A percentile compares a stretch with the other conserved stretches of the same genome.
These are phyloP conservation scores for Talaromyces adpressus DNA, from an alignment of 495 filamentous ascomycete genomes.

Conservation along the genomic window DNA sequence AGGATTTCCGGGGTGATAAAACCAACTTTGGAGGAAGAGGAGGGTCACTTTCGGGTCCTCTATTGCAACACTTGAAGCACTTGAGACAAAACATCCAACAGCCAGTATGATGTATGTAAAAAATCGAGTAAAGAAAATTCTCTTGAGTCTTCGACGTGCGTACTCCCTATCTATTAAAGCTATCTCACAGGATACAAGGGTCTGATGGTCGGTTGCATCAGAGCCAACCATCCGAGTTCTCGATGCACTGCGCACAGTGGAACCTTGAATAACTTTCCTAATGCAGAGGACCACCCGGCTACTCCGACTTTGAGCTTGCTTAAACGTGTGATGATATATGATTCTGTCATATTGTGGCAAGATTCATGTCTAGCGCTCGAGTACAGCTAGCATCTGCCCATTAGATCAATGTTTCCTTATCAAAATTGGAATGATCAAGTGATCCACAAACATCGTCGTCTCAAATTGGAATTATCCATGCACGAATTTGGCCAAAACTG, in stretches of 20 bases:
- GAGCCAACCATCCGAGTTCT: neutral
- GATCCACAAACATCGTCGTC: neutral
- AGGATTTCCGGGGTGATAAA: neutral
- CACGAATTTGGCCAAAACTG: neutral
- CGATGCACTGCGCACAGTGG: neutral
- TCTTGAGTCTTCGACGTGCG: neutral
- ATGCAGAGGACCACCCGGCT: neutral
- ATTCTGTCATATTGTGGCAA: neutral
- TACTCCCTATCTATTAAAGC: neutral
- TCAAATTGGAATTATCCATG: neutral
- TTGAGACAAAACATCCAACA: conserved; percentile 3
- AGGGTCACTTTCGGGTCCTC: neutral
- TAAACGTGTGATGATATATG: neutral
- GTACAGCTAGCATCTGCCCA: neutral
- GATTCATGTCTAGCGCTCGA: neutral
- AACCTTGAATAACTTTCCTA: neutral
- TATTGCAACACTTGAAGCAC: neutral
- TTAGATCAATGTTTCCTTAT: neutral
- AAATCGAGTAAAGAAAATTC: neutral
- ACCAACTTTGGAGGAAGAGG: neutral
- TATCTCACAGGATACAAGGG: neutral
- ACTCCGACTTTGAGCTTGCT: neutral
- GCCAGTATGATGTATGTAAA: neutral
- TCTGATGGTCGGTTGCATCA: neutral
- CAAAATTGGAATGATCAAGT: neutral